Conservation (phyloP, 805 yeast species). For the Starmerella asiatica region DNA sequence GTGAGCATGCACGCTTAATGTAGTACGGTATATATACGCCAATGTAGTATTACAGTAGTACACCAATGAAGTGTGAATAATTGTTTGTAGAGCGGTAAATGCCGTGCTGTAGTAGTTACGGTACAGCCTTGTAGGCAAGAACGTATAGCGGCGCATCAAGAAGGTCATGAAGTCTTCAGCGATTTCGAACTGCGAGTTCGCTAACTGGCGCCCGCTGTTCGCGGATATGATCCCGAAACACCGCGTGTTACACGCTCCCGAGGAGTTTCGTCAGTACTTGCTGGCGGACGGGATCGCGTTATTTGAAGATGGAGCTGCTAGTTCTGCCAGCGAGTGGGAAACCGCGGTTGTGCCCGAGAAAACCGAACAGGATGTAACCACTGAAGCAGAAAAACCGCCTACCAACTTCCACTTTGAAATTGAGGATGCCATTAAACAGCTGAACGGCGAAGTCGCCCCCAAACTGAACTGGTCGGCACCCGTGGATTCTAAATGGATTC, state of each 20-base stretch:
- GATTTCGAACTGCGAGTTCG: too few species aligned
- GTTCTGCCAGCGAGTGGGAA: constrained; percentile 14
- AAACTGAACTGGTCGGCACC: constrained; percentile 97
- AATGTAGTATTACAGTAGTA: too few species aligned
- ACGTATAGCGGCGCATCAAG: too few species aligned
- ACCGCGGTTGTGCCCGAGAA: constrained; percentile 35
- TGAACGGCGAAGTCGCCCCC: constrained; percentile 57
- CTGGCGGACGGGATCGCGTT: constrained; percentile 55
- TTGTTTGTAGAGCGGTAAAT: too few species aligned
- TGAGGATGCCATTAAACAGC: constrained; percentile 32
- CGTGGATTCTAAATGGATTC: constrained; percentile 85
- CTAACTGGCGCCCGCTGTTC: constrained; percentile 44
- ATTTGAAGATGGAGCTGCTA: constrained; percentile 26
- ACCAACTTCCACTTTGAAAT: constrained; percentile 44
- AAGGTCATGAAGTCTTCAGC: too few species aligned
- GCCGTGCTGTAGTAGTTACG: too few species aligned
- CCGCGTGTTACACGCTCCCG: constrained; percentile 44
- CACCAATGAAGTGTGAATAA: too few species aligned
- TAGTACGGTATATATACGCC: too few species aligned
- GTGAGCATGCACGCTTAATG: too few species aligned
- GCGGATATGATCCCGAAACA: constrained; percentile 38
- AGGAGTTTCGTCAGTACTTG: constrained; percentile 44
- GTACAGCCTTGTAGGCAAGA: too few species aligned
- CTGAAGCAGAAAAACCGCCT: constrained; percentile 23
- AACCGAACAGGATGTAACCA: constrained; percentile 46